phyloP scores from a whole-genome alignment of 192 early-diverging fungal species.

The Gaertneriomyces semiglobifer region DNA sequence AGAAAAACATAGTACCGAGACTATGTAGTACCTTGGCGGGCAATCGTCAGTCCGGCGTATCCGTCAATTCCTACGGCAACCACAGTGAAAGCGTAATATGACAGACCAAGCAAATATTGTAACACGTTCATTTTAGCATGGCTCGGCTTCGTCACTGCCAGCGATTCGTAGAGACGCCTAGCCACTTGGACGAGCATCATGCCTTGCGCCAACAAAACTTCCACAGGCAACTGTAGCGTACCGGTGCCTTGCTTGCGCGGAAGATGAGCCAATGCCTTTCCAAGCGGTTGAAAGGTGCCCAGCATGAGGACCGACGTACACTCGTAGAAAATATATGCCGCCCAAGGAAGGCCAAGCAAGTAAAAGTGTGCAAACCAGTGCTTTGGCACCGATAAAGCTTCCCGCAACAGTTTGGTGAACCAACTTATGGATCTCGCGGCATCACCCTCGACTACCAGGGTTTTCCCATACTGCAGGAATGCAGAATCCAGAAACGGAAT shows the following conservation, averaged over 20 bases:
- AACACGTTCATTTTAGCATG: conserved; percentile 31
- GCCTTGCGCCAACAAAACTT: conserved; percentile 16
- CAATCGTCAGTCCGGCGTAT: conserved; percentile 1
- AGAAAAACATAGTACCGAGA: background rate
- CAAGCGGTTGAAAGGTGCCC: background rate
- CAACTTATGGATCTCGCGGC: background rate
- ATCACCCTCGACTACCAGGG: background rate
- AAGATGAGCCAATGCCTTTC: background rate
- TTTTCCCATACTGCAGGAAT: conserved; percentile 13
- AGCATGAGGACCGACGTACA: background rate
- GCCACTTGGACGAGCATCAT: conserved; percentile 19
- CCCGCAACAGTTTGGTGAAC: background rate
- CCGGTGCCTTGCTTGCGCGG: background rate
- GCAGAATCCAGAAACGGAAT: conserved; percentile 4
- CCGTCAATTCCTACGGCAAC: conserved; percentile 31
- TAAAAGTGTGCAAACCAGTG: conserved; percentile 37
- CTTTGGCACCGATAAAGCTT: conserved; percentile 27
- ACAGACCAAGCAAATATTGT: conserved; percentile 32
- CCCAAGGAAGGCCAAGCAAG: conserved; percentile 27
- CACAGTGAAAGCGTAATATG: conserved; percentile 34
- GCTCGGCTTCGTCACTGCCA: conserved; percentile 3
- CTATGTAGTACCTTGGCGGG: background rate
- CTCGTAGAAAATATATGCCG: background rate
- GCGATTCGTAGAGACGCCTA: conserved; percentile 26
- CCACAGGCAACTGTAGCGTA: background rate